Base-by-base conservation (phyloP, 495 filamentous ascomycete species). In the Chaetomium cochliodes region DNA sequence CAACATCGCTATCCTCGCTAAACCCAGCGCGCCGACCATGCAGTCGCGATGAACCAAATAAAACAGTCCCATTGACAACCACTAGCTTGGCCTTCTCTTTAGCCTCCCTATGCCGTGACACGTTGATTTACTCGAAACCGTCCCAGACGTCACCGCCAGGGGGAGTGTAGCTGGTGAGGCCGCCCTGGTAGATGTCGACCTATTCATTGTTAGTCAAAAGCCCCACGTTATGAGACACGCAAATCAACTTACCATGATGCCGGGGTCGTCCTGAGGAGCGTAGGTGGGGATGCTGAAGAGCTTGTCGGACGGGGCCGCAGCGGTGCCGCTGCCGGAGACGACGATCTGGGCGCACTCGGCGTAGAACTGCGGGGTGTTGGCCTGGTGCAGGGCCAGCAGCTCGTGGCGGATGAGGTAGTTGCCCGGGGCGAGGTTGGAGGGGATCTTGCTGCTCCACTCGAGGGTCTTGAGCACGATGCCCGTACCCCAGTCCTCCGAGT, bases 341-440 rank as follows among this genome's bases (percentile, higher is more conserved):
- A 70, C 75, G 65, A 86, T 64, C 74, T 85, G 83, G 0, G 84
- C 84, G 63, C 83, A 86, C 72, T 86, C 84, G 59, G 83, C 80
- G 75, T 86, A 86, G 70, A 85, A 86, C 72, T 86, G 84, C 0
- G 83, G 84, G 7, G 82, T 78, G 69, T 85, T 84, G 47, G 83
- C 81, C 70, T 86, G 83, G 69, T 86, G 84, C 22, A 86, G 82
- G 39, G 84, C 84, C 47, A 86, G 75, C 63, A 86, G 69, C 73
- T 86, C 84, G 74, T 86, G 84, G 65, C 83, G 77, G 71, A 86
- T 81, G 63, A 87, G 78, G 71, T 86, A 86, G 74, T 83, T 82
- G 60, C 84, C 84, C 12, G 80, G 76, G 23, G 78, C 79, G n/a
- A 86, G 75, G 47, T 60, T 75, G 16, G 67, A 54, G 15, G 84